A percentile compares a stretch with the other conserved stretches of the same genome.
Evolutionary conservation across 2,329 filamentous ascomycete genomes (phyloP).

Genomic region (Emergomyces pasteurianus): DNA sequence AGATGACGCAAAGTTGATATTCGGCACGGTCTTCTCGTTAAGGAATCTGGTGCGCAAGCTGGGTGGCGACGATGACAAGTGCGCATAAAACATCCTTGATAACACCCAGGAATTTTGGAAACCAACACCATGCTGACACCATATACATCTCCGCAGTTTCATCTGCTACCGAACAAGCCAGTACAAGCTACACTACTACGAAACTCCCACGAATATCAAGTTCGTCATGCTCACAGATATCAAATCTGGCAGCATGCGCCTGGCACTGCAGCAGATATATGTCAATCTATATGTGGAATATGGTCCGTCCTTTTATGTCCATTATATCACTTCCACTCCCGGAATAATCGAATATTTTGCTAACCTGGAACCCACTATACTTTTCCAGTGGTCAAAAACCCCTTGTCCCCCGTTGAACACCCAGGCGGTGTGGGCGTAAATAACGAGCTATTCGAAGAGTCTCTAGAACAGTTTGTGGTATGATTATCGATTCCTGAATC

Average conservation of each 20-base stretch:
- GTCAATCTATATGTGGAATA: slow-evolving; percentile 98
- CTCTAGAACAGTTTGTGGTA: slow-evolving; percentile 41
- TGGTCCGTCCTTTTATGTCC: slow-evolving; percentile 41
- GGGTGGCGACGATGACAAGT: slow-evolving; percentile 77
- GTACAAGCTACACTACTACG: slow-evolving; percentile 98
- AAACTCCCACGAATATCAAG: slow-evolving; percentile 89
- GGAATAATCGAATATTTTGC: neutral
- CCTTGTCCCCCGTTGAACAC: slow-evolving; percentile 49
- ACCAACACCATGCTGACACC: neutral
- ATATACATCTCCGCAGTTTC: slow-evolving; percentile 46
- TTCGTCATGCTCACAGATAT: slow-evolving; percentile 95
- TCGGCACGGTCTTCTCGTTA: slow-evolving; percentile 90
- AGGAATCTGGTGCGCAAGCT: slow-evolving; percentile 95
- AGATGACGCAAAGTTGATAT: slow-evolving; percentile 93
- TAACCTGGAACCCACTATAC: neutral
- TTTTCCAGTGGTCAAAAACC: slow-evolving; percentile 48
- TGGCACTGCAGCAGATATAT: slow-evolving; percentile 95
- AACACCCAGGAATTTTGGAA: neutral
- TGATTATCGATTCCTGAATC: slow-evolving; percentile 8
- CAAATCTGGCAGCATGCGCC: slow-evolving; percentile 76
- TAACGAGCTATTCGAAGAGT: slow-evolving; percentile 54
- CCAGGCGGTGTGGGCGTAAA: slow-evolving; percentile 50
- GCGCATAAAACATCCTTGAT: slow-evolving; percentile 8
- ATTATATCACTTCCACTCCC: neutral
- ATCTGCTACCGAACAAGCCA: slow-evolving; percentile 85